Percentiles rank a stretch among this genome's conserved stretches.
Evolutionary conservation across 2,329 filamentous ascomycete genomes (phyloP).

Genomic region (Lasiodiplodia citricola): DNA sequence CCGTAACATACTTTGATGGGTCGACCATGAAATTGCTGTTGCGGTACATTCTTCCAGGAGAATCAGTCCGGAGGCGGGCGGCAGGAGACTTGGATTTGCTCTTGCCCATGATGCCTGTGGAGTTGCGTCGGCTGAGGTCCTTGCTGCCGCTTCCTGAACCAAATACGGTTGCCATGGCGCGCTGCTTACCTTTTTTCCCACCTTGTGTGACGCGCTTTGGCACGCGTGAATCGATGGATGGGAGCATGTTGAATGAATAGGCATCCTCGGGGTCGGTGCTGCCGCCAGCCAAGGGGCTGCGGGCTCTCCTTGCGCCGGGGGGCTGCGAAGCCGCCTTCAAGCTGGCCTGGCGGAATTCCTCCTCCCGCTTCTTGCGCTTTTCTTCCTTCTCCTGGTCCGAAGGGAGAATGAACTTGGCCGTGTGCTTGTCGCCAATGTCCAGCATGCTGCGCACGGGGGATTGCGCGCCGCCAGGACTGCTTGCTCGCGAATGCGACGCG

Average conservation of each 20-base stretch:
- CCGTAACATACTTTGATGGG: constrained; percentile 57
- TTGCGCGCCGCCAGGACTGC: constrained; percentile 53
- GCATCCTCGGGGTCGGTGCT: constrained; percentile 42
- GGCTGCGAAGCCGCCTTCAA: constrained; percentile 34
- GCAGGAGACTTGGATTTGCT: constrained; percentile 48
- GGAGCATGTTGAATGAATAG: constrained; percentile 54
- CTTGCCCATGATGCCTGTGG: constrained; percentile 38
- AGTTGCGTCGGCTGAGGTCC: constrained; percentile 19
- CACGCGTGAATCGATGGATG: constrained; percentile 50
- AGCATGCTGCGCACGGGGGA: constrained; percentile 73
- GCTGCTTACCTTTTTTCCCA: constrained; percentile 41
- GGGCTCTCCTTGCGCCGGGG: constrained; percentile 43
- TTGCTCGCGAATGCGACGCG: constrained; percentile 53
- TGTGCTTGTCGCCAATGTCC: constrained; percentile 36
- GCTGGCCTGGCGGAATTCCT: constrained; percentile 43
- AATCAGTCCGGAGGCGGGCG: constrained; percentile 41
- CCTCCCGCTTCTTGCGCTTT: constrained; percentile 16
- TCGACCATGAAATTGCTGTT: constrained; percentile 50
- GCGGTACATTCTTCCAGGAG: constrained; percentile 52
- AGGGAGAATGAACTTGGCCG: constrained; percentile 26
- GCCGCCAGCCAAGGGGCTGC: constrained; percentile 35
- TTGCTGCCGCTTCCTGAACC: constrained; percentile 27
- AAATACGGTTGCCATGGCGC: constrained; percentile 54
- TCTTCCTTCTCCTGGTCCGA: constrained; percentile 26
- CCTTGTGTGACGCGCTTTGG: constrained; percentile 51